Conservation (phyloP, 139 green algal genomes). For the Chlorella sorokiniana region DNA sequence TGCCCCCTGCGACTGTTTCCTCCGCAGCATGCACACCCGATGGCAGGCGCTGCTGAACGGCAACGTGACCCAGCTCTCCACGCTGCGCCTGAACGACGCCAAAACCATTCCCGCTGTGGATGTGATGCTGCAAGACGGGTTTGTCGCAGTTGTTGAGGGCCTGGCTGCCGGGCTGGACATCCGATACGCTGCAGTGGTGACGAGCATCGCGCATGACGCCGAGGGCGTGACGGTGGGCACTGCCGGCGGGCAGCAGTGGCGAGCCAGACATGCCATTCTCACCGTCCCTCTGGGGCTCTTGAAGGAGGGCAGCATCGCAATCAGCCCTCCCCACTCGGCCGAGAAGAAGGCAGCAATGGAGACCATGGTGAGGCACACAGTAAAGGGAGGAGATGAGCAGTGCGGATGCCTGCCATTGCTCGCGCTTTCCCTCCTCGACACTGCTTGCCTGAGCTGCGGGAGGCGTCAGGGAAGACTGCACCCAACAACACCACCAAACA, state of each 20-base stretch:
- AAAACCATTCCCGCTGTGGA: conserved; percentile 53
- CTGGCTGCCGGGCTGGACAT: conserved; percentile 59
- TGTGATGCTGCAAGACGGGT: conserved; percentile 52
- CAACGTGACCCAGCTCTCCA: conserved; percentile 40
- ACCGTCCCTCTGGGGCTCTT: conserved; percentile 68
- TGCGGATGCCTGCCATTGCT: background rate
- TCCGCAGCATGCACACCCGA: conserved; percentile 42
- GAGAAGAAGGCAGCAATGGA: conserved; percentile 60
- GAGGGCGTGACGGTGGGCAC: conserved; percentile 18
- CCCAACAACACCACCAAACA: background rate
- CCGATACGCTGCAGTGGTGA: conserved; percentile 36
- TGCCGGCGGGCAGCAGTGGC: conserved; percentile 28
- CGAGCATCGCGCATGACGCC: conserved; percentile 1
- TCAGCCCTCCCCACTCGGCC: conserved; percentile 61
- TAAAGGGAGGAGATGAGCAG: background rate
- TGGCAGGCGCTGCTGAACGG: conserved; percentile 43
- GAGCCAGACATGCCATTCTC: conserved; percentile 58
- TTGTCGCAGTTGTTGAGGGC: conserved; percentile 25
- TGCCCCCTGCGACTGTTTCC: background rate
- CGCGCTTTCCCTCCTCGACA: too few relatives aligned
- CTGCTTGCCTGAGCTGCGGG: too few relatives aligned
- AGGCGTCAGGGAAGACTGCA: too few relatives aligned
- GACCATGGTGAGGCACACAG: conserved; percentile 77
- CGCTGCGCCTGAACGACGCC: conserved; percentile 35
- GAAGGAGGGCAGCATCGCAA: conserved; percentile 53